phyloP scores from a whole-genome alignment of 306 rosid genomes.

The Prunus campanulata region DNA sequence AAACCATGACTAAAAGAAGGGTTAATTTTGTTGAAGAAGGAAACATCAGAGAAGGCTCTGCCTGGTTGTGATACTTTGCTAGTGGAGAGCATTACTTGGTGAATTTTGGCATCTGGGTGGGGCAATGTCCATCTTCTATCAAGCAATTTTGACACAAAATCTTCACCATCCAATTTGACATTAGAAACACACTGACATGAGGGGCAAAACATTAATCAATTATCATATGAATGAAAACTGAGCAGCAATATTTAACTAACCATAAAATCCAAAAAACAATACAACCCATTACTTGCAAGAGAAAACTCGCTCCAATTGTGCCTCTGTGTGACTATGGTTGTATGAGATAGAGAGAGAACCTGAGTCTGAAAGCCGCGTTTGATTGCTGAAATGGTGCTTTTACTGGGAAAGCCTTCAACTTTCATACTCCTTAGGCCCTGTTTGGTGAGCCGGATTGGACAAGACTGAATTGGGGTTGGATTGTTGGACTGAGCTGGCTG shows the following conservation, averaged over 20 bases:
- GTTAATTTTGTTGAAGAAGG: conserved; percentile 29
- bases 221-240: background rate
- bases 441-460: too few relatives aligned
- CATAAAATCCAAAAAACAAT: background rate
- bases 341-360: background rate
- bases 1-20: conserved; percentile 34
- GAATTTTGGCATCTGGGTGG: conserved; percentile 58
- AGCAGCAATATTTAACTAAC: background rate
- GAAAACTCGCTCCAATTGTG: background rate
- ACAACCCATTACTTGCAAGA: background rate
- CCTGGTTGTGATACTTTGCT: conserved; percentile 9
- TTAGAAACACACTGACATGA: conserved; percentile 42
- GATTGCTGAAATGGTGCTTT: conserved; percentile 26
- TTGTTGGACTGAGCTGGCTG: too few relatives aligned
- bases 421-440: conserved; percentile 18
- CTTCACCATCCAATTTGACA: conserved; percentile 38
- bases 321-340: background rate
- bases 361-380: conserved; percentile 39
- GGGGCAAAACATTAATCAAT: background rate
- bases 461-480: too few relatives aligned
- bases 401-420: conserved; percentile 26
- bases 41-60: conserved; percentile 21
- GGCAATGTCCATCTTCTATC: conserved; percentile 73
- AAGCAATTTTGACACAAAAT: conserved; percentile 49
- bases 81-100: conserved; percentile 38